These are phyloP conservation scores for Globisporangium polare DNA, from an alignment of 352 stramenopile genomes.

Conservation along the genomic window DNA sequence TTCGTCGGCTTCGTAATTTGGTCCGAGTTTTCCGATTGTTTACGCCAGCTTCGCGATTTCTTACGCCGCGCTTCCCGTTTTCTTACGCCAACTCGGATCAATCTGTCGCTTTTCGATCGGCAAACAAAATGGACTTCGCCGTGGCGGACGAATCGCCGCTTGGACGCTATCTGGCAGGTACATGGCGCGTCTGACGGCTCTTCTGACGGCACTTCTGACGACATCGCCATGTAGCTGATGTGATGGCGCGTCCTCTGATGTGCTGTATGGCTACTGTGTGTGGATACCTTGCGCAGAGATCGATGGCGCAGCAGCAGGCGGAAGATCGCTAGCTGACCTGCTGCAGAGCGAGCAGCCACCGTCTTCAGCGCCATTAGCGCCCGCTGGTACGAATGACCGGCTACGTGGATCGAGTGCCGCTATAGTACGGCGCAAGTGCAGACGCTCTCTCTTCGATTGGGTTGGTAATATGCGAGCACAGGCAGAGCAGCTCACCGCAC, in stretches of 20 bases:
- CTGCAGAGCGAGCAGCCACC: slow-evolving; percentile 9
- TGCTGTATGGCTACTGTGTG: background rate
- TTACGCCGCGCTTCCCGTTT: too few relatives aligned
- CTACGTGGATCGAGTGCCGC: slow-evolving; percentile 2
- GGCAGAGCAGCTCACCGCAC: slow-evolving; percentile 1
- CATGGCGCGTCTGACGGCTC: background rate
- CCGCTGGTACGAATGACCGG: background rate
- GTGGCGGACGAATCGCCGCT: slow-evolving; percentile 40
- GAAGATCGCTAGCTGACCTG: slow-evolving; percentile 12
- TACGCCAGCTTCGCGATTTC: too few relatives aligned
- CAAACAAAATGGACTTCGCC: slow-evolving; percentile 39
- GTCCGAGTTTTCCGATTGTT: background rate
- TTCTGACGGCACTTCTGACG: background rate
- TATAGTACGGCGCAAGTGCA: background rate
- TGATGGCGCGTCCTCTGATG: background rate
- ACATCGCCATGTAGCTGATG: background rate
- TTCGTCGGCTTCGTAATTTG: too few relatives aligned
- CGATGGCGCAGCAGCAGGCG: slow-evolving; percentile 3
- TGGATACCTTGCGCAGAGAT: background rate
- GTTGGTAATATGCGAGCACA: background rate
- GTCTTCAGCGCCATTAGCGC: background rate
- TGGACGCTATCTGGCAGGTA: slow-evolving; percentile 57
- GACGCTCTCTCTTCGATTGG: background rate
- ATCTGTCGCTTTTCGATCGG: background rate
- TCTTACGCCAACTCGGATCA: too few relatives aligned